Evolutionary conservation across 768 basidiomycete genomes (phyloP), one percentile per base, ranked within the genome.

Genomic region (Rhodosporidiobolus sp.): DNA sequence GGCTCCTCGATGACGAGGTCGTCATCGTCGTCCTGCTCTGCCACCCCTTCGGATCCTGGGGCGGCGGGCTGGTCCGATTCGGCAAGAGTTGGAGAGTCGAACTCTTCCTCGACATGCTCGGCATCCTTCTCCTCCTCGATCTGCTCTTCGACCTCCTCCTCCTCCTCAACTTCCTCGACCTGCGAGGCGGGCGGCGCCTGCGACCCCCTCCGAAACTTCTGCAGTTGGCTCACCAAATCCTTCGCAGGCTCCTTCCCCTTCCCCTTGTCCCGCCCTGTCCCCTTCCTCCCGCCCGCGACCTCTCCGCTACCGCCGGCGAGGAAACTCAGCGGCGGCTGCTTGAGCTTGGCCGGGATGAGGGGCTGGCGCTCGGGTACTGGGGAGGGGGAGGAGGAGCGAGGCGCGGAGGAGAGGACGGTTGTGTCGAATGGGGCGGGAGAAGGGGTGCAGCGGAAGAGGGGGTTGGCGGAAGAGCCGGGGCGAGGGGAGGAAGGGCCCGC

Each of bases 1-100:
- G 38, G 38, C 12, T 65, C 64, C 53, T 71, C 69, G 24, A 63
- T 54, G 1, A 52, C 59, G 26, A 24, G 24, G 7, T 61, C 67
- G 14, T 70, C 65, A 22, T 70, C 45, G n/a, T 46, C 69, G 45
- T 64, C 68, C 17, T 61, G 22, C 26, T 38, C 34, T n/a, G n/a
- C 53, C 38, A 28, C n/a, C 9, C 4, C 30, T 22, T 26, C 50
- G 50, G 10, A n/a, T n/a, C n/a, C n/a, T n/a, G n/a, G n/a, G n/a
- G n/a, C n/a, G n/a, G n/a, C n/a, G n/a, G n/a, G n/a, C n/a, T n/a
- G n/a, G n/a, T n/a, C n/a, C n/a, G n/a, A 7, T 17, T 11, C n/a
- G 28, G 10, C 57, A n/a, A 82, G 74, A 26, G 79, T 81, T 5
- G 82, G 81, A 19, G 69, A 34, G 34, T 70, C 62, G 63, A 65